phyloP scores from a whole-genome alignment of 345 rosid species.

The Tarenaya hassleriana region DNA sequence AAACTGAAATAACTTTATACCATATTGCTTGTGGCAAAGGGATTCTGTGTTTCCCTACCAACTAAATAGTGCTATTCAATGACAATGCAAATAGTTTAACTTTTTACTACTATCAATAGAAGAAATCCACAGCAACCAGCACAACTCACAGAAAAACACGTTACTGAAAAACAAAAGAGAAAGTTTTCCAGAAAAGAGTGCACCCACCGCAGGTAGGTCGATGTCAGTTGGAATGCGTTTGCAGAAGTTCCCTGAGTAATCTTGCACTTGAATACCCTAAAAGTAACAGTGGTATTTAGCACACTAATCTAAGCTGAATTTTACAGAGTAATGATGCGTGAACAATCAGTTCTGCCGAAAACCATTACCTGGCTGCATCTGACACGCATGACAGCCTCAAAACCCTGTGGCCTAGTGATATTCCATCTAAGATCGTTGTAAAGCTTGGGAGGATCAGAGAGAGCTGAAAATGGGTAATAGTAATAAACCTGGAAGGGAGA shows the following conservation, averaged over 20 bases:
- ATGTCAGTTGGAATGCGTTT: constrained; percentile 82
- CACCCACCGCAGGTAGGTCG: constrained; percentile 72
- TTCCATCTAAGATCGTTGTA: constrained; percentile 92
- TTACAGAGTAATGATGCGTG: background rate
- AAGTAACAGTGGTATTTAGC: constrained; percentile 5
- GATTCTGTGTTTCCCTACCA: background rate
- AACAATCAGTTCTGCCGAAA: constrained; percentile 4
- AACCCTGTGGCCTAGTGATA: constrained; percentile 85
- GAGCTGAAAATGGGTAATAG: constrained; percentile 81
- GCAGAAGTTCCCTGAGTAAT: constrained; percentile 78
- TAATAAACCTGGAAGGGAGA: constrained; percentile 62
- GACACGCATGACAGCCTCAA: constrained; percentile 90
- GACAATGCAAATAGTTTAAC: background rate
- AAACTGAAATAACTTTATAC: constrained; percentile 17
- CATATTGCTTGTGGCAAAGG: constrained; percentile 11
- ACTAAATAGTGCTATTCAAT: constrained; percentile 2
- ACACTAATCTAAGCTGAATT: constrained; percentile 9
- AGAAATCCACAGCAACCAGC: constrained; percentile 2
- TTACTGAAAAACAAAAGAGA: constrained; percentile 10
- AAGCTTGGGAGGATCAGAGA: constrained; percentile 77
- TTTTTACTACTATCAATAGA: constrained; percentile 1
- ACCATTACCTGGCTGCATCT: constrained; percentile 73
- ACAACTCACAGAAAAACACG: constrained; percentile 1
- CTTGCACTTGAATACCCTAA: constrained; percentile 85
- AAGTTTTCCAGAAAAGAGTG: constrained; percentile 5